A percentile compares a stretch with the other conserved stretches of the same genome.
Evolutionary conservation across 164 flowering plant species (phyloP).

Genomic region (Berberis thunbergii): DNA sequence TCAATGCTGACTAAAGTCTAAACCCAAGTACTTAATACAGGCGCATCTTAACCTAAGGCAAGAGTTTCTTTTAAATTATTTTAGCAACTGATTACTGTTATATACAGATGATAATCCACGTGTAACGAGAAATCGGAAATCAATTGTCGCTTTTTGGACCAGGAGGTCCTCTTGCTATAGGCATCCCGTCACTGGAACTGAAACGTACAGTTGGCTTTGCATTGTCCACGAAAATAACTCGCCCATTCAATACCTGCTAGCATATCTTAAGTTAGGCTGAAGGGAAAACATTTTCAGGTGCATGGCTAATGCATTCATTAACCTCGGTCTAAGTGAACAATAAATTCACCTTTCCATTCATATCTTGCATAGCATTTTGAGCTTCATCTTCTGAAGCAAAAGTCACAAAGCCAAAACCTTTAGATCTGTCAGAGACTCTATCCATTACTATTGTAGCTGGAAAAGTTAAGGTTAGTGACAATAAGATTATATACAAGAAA

Average conservation of each 20-base stretch:
- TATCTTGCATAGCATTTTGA: conserved; percentile 48
- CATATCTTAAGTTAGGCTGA: neutral
- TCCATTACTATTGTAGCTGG: conserved; percentile 62
- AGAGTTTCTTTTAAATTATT: too few relatives aligned
- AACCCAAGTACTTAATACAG: too few relatives aligned
- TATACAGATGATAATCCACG: too few relatives aligned
- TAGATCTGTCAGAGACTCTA: conserved; percentile 61
- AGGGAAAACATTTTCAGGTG: neutral
- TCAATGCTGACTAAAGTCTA: too few relatives aligned
- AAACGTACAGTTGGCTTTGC: conserved; percentile 40
- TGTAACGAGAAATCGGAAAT: neutral
- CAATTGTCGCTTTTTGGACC: conserved; percentile 13
- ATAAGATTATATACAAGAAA: too few relatives aligned
- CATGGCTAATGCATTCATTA: neutral
- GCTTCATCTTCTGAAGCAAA: conserved; percentile 84
- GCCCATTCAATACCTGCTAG: conserved; percentile 61
- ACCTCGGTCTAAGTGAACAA: neutral
- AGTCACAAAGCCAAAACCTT: conserved; percentile 94
- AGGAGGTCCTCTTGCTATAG: conserved; percentile 75
- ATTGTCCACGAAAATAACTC: conserved; percentile 58
- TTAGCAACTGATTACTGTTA: too few relatives aligned
- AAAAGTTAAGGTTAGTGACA: conserved; percentile 4
- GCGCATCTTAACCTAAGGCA: too few relatives aligned
- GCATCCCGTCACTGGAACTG: conserved; percentile 27
- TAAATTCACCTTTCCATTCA: conserved; percentile 64